Percentiles rank a stretch among this genome's conserved stretches.
Conservation (phyloP, 805 yeast species). For the Saturnispora dispora region DNA sequence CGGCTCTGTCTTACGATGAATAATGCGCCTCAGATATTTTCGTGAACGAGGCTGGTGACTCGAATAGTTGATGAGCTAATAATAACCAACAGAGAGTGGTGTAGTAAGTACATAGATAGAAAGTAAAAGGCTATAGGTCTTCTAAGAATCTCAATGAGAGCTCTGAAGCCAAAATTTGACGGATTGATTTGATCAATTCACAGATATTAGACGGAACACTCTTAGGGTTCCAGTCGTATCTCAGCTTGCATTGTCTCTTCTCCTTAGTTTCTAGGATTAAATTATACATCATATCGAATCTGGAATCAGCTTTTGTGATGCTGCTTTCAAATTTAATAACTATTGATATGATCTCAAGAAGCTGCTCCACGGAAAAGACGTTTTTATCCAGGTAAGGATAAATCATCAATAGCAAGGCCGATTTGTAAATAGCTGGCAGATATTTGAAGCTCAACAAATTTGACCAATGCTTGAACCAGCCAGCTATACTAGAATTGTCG, state of each 20-base stretch:
- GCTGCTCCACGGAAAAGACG: slow-evolving; percentile 16
- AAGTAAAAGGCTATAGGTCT: neutral
- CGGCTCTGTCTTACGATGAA: neutral
- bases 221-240: neutral
- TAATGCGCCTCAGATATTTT: neutral
- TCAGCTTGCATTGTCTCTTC: neutral
- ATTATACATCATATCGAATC: slow-evolving; percentile 17
- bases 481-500: slow-evolving; percentile 18
- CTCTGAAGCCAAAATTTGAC: neutral
- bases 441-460: slow-evolving; percentile 41
- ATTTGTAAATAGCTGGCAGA: slow-evolving; percentile 42
- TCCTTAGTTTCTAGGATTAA: slow-evolving; percentile 15
- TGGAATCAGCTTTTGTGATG: slow-evolving; percentile 10
- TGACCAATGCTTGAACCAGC: slow-evolving; percentile 24
- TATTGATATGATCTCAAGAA: slow-evolving; percentile 19
- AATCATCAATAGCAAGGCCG: slow-evolving; percentile 42
- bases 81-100: neutral
- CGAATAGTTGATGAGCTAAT: neutral
- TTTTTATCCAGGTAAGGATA: slow-evolving; percentile 25
- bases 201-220: neutral
- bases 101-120: neutral
- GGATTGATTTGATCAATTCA: neutral
- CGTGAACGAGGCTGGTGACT: neutral
- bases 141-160: neutral
- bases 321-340: slow-evolving; percentile 20